These are phyloP conservation scores for Penicillium silybi DNA, from an alignment of 495 filamentous ascomycete species.

Conservation along the genomic window DNA sequence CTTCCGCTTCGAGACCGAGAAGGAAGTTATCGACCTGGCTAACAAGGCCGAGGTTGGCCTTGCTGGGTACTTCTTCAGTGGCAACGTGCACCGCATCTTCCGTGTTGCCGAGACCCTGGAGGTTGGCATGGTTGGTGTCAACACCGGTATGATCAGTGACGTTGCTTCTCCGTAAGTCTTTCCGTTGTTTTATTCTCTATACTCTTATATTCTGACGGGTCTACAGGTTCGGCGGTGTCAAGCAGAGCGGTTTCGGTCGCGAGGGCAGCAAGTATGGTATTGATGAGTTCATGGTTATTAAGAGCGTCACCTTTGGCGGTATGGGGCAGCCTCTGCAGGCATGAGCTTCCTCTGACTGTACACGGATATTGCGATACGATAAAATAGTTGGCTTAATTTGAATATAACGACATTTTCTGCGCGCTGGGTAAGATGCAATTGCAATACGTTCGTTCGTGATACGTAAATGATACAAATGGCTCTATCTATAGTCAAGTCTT, in stretches of 20 bases:
- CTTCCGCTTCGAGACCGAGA: constrained; percentile 78
- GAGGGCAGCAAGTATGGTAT: constrained; percentile 92
- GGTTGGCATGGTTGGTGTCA: constrained; percentile 87
- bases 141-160: constrained; percentile 80
- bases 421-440: neutral
- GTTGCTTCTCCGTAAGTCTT: constrained; percentile 60
- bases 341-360: constrained; percentile 13
- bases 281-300: constrained; percentile 81
- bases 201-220: constrained; percentile 18
- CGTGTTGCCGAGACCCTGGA: constrained; percentile 81
- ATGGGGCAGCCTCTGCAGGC: constrained; percentile 56
- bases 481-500: neutral
- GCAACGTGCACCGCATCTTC: constrained; percentile 66
- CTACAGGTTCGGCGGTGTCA: constrained; percentile 80
- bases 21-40: constrained; percentile 76
- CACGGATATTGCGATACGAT: neutral
- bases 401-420: neutral
- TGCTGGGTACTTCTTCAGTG: constrained; percentile 82
- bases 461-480: neutral
- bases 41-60: constrained; percentile 75
- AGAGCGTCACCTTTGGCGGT: constrained; percentile 83
- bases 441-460: neutral
- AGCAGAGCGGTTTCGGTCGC: constrained; percentile 85
- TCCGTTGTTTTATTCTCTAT: neutral
- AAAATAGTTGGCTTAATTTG: neutral